Evolutionary conservation across 495 filamentous ascomycete genomes (phyloP).

Genomic region (Trichoderma reesei): DNA sequence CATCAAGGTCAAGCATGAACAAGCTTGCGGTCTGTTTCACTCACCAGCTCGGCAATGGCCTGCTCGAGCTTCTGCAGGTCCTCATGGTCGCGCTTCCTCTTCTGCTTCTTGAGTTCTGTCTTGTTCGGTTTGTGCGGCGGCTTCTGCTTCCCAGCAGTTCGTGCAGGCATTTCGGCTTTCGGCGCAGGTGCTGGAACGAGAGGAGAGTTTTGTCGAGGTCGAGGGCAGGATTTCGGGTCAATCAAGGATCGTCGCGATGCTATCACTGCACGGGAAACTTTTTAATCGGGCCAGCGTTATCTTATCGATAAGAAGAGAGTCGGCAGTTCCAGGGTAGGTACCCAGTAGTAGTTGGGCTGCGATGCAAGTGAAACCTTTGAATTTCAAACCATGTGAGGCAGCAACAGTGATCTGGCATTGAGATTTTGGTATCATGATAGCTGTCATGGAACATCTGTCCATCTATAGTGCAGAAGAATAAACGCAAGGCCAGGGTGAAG

Average conservation of each 20-base stretch:
- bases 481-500: no score
- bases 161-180: not conserved
- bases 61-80: constrained; percentile 13
- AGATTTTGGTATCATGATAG: no score
- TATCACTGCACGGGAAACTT: constrained; percentile 2
- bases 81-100: constrained; percentile 34
- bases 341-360: not conserved
- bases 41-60: constrained; percentile 37
- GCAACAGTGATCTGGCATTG: no score
- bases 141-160: not conserved
- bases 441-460: no score
- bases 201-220: not conserved
- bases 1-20: not conserved
- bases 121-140: constrained; percentile 53
- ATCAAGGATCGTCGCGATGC: not conserved
- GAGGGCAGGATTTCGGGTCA: not conserved
- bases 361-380: not conserved
- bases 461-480: no score
- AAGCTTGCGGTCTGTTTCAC: constrained; percentile 6
- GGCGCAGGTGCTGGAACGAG: not conserved
- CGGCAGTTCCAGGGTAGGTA: not conserved
- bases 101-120: constrained; percentile 47
- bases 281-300: not conserved
- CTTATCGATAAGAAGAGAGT: not conserved
- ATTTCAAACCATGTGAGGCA: no score